Evolutionary conservation across 179 eudicot species (phyloP).

Genomic region (Spergularia azorica): DNA sequence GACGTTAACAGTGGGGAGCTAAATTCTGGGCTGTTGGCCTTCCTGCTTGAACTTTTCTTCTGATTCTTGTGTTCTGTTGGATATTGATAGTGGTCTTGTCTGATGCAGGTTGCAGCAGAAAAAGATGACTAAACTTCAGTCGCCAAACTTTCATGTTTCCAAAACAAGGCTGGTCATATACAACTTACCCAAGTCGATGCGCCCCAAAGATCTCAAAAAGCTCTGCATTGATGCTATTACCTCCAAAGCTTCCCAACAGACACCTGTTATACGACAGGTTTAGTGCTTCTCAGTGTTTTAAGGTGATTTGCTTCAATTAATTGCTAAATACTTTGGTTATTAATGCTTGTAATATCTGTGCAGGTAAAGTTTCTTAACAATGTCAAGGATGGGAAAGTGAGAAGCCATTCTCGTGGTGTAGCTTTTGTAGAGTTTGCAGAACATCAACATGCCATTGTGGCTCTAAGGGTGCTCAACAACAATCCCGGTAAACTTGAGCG

Average conservation of each 20-base stretch:
- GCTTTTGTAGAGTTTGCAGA: slow-evolving; percentile 90
- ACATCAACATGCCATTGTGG: slow-evolving; percentile 97
- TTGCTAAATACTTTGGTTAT: slow-evolving; percentile 10
- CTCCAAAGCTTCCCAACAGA: slow-evolving; percentile 90
- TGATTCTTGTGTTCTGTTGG: background rate
- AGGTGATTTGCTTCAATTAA: background rate
- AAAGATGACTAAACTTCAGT: slow-evolving; percentile 70
- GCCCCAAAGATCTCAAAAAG: slow-evolving; percentile 58
- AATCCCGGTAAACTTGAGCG: slow-evolving; percentile 70
- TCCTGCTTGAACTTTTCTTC: background rate
- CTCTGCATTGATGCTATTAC: slow-evolving; percentile 79
- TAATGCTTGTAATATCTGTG: slow-evolving; percentile 17
- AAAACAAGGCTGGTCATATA: slow-evolving; percentile 83
- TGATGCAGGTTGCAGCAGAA: slow-evolving; percentile 74
- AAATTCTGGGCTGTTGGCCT: background rate
- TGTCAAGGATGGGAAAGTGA: slow-evolving; percentile 59
- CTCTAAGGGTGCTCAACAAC: slow-evolving; percentile 91
- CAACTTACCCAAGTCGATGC: slow-evolving; percentile 83
- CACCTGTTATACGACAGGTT: slow-evolving; percentile 83
- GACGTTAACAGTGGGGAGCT: background rate
- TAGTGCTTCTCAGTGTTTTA: slow-evolving; percentile 8
- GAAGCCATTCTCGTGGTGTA: slow-evolving; percentile 86
- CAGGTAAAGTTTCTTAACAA: slow-evolving; percentile 82
- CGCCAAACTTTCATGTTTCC: slow-evolving; percentile 96
- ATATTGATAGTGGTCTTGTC: slow-evolving; percentile 20